Evolutionary conservation across 345 rosid species (phyloP).

Genomic region (Pugionium dolabratum): DNA sequence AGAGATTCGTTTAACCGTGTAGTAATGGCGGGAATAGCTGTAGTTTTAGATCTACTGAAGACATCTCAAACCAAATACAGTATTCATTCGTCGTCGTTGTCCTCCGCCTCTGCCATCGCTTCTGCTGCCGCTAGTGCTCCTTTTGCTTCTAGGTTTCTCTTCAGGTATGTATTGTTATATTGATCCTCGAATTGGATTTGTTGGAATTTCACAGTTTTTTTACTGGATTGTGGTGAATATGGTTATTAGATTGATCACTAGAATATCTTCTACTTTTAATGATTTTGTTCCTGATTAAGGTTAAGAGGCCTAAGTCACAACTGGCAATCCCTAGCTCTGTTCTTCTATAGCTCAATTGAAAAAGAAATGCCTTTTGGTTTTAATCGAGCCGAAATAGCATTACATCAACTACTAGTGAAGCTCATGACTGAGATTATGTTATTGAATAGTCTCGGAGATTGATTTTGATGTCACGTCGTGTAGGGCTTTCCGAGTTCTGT

Average conservation of each 20-base stretch:
- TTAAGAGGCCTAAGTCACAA: slow-evolving; percentile 1
- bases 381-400: slow-evolving; percentile 4
- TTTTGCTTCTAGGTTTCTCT: slow-evolving; percentile 74
- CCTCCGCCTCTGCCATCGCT: slow-evolving; percentile 59
- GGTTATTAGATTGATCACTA: slow-evolving; percentile 16
- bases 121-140: slow-evolving; percentile 65
- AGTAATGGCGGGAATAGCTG: slow-evolving; percentile 82
- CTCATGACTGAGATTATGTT: neutral
- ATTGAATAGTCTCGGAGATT: neutral
- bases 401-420: neutral
- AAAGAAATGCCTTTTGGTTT: neutral
- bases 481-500: neutral
- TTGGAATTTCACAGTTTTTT: slow-evolving; percentile 22
- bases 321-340: neutral
- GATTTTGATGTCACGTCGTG: neutral
- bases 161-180: slow-evolving; percentile 54
- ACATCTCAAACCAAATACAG: slow-evolving; percentile 61
- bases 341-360: neutral
- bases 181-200: slow-evolving; percentile 23
- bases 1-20: slow-evolving; percentile 19
- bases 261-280: neutral
- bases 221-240: slow-evolving; percentile 19
- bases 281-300: slow-evolving; percentile 17
- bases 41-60: slow-evolving; percentile 73
- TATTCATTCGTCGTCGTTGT: slow-evolving; percentile 55